Evolutionary conservation across 2,329 filamentous ascomycete genomes (phyloP), one percentile per base, ranked within the genome.

Genomic region (Cladosporium sp.): DNA sequence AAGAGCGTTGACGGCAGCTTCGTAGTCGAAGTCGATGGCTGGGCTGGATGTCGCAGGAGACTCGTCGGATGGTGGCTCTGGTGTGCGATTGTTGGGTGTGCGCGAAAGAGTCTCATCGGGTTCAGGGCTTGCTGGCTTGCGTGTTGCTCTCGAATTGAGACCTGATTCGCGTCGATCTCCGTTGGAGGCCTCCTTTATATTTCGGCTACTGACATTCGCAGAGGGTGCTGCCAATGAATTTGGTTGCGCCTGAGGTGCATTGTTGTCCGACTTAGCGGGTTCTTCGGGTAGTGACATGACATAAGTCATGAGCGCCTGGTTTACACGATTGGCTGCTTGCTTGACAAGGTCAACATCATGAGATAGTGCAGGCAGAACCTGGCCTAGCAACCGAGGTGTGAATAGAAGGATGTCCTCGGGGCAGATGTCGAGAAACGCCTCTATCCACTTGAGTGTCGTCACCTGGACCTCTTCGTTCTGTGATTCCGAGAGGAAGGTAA

Each of bases 341-440:
- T 91, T 85, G 54, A 97, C 94, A 38, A 85, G 83, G 57, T 97
- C 91, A 11, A 93, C 86, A 46, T 86, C 88, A 62, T 91, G 95
- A 4, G 92, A 92, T 79, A 98, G 89, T 22, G 91, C 90, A 13
- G 93, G 94, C 22, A 98, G 78, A 50, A 98, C 86, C 62, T 96
- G 88, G 1, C 90, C 89, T 38, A 98, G 73, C 25, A 98, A 84
- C 59, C 89, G 88, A 18, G 94, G 94, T 0, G 95, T 93, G 67
- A 97, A 97, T 3, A 88, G 87, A 36, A 98, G 77, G 3, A 98
- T 94, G 62, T 98, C 93, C 65, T 96, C 93, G 0, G 93, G 92
- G 60, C 91, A 96, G 39, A 98, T 97, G 56, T 97, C 91, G 59
- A 98, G 86, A 66, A 98, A 96, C 53, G 86, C 87, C 57, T 96